phyloP scores from a whole-genome alignment of 2,329 filamentous ascomycete species.

The Fusarium cicatricum region DNA sequence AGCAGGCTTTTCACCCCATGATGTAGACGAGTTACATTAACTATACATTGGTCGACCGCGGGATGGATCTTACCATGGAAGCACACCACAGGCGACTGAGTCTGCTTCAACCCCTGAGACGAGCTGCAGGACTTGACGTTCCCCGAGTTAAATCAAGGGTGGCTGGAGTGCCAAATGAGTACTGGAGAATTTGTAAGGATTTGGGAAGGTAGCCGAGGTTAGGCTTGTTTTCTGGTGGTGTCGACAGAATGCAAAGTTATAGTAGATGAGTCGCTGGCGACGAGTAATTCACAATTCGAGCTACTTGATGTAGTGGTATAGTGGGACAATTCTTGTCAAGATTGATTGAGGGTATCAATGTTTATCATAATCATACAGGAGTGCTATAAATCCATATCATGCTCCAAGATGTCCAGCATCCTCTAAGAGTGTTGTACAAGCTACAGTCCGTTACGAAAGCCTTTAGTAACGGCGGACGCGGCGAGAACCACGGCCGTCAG shows the following conservation, averaged over 20 bases:
- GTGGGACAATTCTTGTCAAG: conserved; percentile 26
- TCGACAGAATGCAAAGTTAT: conserved; percentile 20
- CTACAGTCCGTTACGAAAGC: not conserved
- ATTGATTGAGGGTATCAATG: conserved; percentile 27
- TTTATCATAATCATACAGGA: conserved; percentile 36
- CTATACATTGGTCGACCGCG: not conserved
- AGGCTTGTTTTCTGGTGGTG: not conserved
- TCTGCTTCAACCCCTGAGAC: too few species aligned
- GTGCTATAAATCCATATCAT: not conserved
- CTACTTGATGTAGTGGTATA: conserved; percentile 18
- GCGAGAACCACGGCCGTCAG: conserved; percentile 70
- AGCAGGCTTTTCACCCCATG: conserved; percentile 33
- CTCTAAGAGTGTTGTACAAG: not conserved
- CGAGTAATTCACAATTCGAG: not conserved
- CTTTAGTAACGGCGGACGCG: conserved; percentile 40
- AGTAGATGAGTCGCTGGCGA: conserved; percentile 27
- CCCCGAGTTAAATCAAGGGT: not conserved
- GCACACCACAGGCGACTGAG: too few species aligned
- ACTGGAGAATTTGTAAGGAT: not conserved
- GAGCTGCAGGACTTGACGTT: not conserved
- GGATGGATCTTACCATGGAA: too few species aligned
- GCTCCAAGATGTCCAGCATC: conserved; percentile 12
- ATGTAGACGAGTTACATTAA: conserved; percentile 49
- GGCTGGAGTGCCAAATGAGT: not conserved
- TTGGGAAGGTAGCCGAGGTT: not conserved